A percentile compares a stretch with the other conserved stretches of the same genome.
These are phyloP conservation scores for Dioszegia crocea DNA, from an alignment of 768 basidiomycete genomes.

Conservation along the genomic window DNA sequence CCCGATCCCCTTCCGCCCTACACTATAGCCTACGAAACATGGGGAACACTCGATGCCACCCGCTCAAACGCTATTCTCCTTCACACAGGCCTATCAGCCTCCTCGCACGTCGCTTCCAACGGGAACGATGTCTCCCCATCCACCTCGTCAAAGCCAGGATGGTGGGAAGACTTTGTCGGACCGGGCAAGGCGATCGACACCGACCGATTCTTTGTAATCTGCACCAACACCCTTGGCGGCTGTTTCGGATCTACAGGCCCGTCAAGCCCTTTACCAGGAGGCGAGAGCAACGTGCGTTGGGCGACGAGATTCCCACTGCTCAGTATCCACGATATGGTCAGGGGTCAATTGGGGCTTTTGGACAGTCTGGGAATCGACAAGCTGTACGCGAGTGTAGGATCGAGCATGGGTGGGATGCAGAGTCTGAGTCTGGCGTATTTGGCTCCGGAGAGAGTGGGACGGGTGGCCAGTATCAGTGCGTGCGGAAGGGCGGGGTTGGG, in stretches of 20 bases:
- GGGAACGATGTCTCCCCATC: slow-evolving; percentile 61
- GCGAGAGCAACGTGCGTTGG: slow-evolving; percentile 58
- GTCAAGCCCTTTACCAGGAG: slow-evolving; percentile 66
- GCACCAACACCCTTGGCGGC: slow-evolving; percentile 93
- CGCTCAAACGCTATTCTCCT: slow-evolving; percentile 87
- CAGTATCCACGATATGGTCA: slow-evolving; percentile 95
- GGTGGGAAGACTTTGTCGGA: slow-evolving; percentile 99
- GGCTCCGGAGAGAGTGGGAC: slow-evolving; percentile 78
- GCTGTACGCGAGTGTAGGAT: slow-evolving; percentile 89
- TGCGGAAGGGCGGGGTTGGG: slow-evolving; percentile 87
- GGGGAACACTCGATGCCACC: slow-evolving; percentile 77
- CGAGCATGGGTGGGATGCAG: slow-evolving; percentile 97
- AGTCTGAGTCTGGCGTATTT: slow-evolving; percentile 94
- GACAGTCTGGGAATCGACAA: slow-evolving; percentile 77
- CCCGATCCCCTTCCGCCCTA: slow-evolving; percentile 41
- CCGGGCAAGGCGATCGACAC: slow-evolving; percentile 93
- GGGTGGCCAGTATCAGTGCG: slow-evolving; percentile 89
- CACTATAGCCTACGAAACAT: slow-evolving; percentile 94
- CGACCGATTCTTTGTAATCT: slow-evolving; percentile 82
- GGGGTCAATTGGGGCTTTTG: slow-evolving; percentile 80
- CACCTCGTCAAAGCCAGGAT: slow-evolving; percentile 75
- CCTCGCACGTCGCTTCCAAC: slow-evolving; percentile 62
- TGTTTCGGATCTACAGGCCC: slow-evolving; percentile 98
- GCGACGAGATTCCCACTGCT: slow-evolving; percentile 88
- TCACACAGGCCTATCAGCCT: slow-evolving; percentile 92